Percentiles rank a stretch among this genome's conserved stretches.
These are phyloP conservation scores for Fusarium nodosum DNA, from an alignment of 2,329 filamentous ascomycete species.

Conservation along the genomic window DNA sequence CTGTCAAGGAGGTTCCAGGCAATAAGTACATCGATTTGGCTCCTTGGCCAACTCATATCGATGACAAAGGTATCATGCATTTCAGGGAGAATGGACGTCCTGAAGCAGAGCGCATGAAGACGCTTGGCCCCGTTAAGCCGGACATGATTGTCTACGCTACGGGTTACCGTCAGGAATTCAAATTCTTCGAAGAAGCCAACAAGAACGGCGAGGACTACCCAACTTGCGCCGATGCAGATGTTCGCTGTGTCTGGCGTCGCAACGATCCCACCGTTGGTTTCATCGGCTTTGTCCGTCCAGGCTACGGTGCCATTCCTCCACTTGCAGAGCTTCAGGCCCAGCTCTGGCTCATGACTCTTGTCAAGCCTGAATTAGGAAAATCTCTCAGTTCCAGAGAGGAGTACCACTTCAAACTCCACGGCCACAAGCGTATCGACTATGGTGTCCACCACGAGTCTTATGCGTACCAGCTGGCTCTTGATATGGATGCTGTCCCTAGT, in stretches of 20 bases:
- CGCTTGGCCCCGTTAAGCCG: constrained; percentile 9
- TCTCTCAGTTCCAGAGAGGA: background rate
- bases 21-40: constrained; percentile 48
- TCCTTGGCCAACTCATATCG: constrained; percentile 53
- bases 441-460: background rate
- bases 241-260: background rate
- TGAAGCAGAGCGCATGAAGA: constrained; percentile 51
- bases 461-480: background rate
- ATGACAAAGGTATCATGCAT: constrained; percentile 51
- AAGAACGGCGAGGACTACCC: background rate
- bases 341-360: constrained; percentile 54
- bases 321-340: constrained; percentile 48
- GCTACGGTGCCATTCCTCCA: background rate
- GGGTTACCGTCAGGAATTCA: background rate
- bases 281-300: background rate
- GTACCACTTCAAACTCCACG: background rate
- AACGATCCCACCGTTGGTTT: background rate
- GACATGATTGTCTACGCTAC: background rate
- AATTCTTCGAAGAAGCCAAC: background rate
- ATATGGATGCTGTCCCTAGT: background rate
- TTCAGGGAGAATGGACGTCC: constrained; percentile 51
- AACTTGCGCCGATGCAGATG: background rate
- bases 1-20: background rate
- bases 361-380: background rate
- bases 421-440: background rate